Conservation (phyloP, 1,139 yeast genomes). For the Lizanozyma gosingica region DNA sequence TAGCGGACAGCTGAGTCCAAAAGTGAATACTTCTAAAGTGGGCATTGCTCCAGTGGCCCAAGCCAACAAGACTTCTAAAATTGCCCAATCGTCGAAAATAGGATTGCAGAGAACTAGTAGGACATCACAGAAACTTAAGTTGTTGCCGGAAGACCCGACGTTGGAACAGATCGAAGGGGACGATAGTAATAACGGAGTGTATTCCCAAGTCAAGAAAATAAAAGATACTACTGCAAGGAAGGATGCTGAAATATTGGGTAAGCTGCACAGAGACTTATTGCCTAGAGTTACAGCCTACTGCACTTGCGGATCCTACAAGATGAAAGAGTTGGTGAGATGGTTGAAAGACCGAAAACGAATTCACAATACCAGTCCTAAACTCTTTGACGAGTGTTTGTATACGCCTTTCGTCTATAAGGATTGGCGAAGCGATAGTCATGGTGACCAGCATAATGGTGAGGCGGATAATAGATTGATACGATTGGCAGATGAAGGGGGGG, state of each 20-base stretch:
- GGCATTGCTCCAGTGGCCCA: slow-evolving; percentile 6
- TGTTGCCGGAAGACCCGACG: slow-evolving; percentile 73
- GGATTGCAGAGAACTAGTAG: slow-evolving; percentile 88
- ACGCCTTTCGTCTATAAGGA: slow-evolving; percentile 83
- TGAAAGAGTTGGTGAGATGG: slow-evolving; percentile 84
- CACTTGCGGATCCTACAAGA: slow-evolving; percentile 84
- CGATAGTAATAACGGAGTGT: slow-evolving; percentile 46
- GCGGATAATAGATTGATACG: slow-evolving; percentile 40
- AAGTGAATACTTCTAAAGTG: background rate
- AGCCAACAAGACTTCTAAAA: slow-evolving; percentile 16
- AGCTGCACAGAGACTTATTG: slow-evolving; percentile 71
- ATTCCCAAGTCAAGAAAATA: slow-evolving; percentile 75
- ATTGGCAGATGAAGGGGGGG: slow-evolving; percentile 91
- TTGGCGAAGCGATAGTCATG: slow-evolving; percentile 47
- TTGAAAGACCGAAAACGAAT: slow-evolving; percentile 66
- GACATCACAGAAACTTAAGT: slow-evolving; percentile 77
- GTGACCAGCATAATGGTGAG: slow-evolving; percentile 6
- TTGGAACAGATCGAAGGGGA: slow-evolving; percentile 26
- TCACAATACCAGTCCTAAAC: slow-evolving; percentile 73
- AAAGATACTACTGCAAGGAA: slow-evolving; percentile 88
- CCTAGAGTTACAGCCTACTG: slow-evolving; percentile 95
- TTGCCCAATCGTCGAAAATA: slow-evolving; percentile 34
- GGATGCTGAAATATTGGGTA: slow-evolving; percentile 90
- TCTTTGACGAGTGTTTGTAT: slow-evolving; percentile 89
- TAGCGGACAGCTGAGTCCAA: background rate